Percentiles rank a stretch among this genome's conserved stretches.
These are phyloP conservation scores for Russula foetens DNA, from an alignment of 768 basidiomycete species.

Conservation along the genomic window DNA sequence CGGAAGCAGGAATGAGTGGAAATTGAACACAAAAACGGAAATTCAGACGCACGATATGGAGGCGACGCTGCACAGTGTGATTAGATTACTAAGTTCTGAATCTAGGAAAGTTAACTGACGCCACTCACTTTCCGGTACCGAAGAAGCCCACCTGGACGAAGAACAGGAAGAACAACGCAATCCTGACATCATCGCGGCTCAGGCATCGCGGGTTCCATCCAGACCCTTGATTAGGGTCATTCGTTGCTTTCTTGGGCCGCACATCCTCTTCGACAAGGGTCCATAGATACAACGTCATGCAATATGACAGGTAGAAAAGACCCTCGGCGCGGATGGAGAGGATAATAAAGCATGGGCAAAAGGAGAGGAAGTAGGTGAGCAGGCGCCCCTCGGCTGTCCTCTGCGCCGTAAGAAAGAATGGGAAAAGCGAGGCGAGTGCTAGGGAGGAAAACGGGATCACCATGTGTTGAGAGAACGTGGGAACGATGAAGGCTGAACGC, in stretches of 20 bases:
- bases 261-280: constrained; percentile 47
- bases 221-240: not conserved
- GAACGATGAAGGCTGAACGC: constrained; percentile 21
- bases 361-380: constrained; percentile 57
- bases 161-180: constrained; percentile 76
- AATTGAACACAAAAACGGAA: not conserved
- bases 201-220: constrained; percentile 20
- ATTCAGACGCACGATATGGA: constrained; percentile 14
- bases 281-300: constrained; percentile 57
- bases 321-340: constrained; percentile 79
- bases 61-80: constrained; percentile 19
- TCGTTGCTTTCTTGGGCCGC: constrained; percentile 4
- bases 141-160: constrained; percentile 86
- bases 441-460: not conserved
- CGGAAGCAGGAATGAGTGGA: constrained; percentile 32
- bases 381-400: constrained; percentile 40
- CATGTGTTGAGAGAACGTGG: not conserved
- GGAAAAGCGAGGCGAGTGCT: constrained; percentile 46
- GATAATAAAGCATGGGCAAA: constrained; percentile 68
- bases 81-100: not conserved
- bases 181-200: constrained; percentile 51
- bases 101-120: not conserved
- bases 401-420: constrained; percentile 44
- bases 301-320: constrained; percentile 69
- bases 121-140: constrained; percentile 70